Base-by-base conservation (phyloP, 352 stramenopile species). In the Phytophthora nicotianae region DNA sequence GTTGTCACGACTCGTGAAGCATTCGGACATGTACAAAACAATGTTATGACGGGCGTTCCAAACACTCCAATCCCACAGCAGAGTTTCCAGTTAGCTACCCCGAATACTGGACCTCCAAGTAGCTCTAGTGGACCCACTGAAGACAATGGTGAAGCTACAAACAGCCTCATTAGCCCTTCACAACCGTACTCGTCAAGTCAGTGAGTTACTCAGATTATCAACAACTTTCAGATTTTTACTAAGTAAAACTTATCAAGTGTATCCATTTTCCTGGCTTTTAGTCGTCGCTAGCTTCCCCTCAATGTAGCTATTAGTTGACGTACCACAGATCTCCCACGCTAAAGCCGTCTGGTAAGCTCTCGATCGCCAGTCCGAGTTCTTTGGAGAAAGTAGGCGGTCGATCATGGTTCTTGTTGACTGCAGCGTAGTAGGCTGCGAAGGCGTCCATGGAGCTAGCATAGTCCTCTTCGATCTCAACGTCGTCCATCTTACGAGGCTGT, bases 351-450 rank as follows among this genome's bases (percentile, higher is more conserved):
- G 87, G 87, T 3, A 97, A 74, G 47, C 79, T 88, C 67, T 97
- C 90, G 35, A 97, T 84, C 6, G 89, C 89, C 11, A 97, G 73
- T 10, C 90, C 86, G 14, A 97, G 74, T 14, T 93, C 86, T 29
- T 88, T 81, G 29, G 87, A 89, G 52, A 83, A 97, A 24, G 83
- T 77, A 0, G 80, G 70, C 4, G 69, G 70, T 23, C 87, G 86
- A 48, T 97, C 84, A 49, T 88, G 71, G 49, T 91, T 83, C 70
- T 94, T 93, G 69, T 93, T 89, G 9, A 89, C 74, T 7, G 90
- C 86, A 1, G 91, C 88, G 46, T 96, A 96, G 68, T 98, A 98
- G 2, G 88, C 88, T 11, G 93, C 90, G 50, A 97, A 95, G 5
- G 86, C 86, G 40, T 95, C 90, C 70, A 90, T 92, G 38, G 78